Percentiles rank a stretch among this genome's conserved stretches.
These are phyloP conservation scores for Arthrobotrys conoides DNA, from an alignment of 2,329 filamentous ascomycete genomes.

Conservation along the genomic window DNA sequence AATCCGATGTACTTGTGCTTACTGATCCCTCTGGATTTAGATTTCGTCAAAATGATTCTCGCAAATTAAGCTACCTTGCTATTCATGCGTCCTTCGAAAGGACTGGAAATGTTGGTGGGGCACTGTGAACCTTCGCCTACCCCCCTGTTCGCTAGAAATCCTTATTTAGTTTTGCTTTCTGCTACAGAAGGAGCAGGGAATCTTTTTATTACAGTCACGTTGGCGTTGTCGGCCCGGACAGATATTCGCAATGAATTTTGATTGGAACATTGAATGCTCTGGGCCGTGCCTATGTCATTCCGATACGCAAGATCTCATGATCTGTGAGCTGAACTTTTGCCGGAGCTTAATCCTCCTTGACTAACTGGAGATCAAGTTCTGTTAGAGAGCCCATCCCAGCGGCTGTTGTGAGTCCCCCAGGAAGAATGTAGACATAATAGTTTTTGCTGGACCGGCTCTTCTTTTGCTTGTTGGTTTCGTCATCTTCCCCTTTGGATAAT, in stretches of 20 bases:
- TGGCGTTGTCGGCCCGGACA: slow-evolving; percentile 21
- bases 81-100: neutral
- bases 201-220: slow-evolving; percentile 5
- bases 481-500: slow-evolving; percentile 58
- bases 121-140: neutral
- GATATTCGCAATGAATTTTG: slow-evolving; percentile 21
- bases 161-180: neutral
- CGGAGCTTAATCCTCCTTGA: slow-evolving; percentile 42
- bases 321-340: neutral
- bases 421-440: slow-evolving; percentile 73
- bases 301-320: neutral
- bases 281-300: neutral
- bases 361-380: slow-evolving; percentile 61
- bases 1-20: neutral
- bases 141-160: slow-evolving; percentile 12
- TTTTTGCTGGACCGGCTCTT: slow-evolving; percentile 62
- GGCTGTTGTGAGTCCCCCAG: slow-evolving; percentile 74
- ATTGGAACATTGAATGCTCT: neutral
- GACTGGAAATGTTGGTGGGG: neutral
- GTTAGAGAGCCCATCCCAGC: slow-evolving; percentile 71
- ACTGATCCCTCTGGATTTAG: slow-evolving; percentile 68
- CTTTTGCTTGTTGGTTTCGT: slow-evolving; percentile 57
- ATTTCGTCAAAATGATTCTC: slow-evolving; percentile 87
- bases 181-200: neutral
- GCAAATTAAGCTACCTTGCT: slow-evolving; percentile 75